phyloP scores from a whole-genome alignment of 1,284 basidiomycete species.

The Termitomyces sp. region DNA sequence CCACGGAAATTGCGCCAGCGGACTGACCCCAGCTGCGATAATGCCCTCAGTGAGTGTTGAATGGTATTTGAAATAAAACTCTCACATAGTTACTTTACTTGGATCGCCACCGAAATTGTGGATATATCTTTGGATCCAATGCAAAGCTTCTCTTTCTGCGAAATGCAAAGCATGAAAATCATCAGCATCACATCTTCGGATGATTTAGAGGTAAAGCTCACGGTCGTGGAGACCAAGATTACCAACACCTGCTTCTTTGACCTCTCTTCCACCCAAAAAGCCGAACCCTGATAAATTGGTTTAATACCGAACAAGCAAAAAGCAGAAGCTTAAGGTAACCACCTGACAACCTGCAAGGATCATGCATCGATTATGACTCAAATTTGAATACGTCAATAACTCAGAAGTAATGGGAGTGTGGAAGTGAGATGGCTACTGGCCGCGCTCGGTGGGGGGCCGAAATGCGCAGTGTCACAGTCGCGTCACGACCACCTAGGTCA shows the following conservation, averaged over 20 bases:
- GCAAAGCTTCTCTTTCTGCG: conserved; percentile 48
- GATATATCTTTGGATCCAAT: conserved; percentile 67
- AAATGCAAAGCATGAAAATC: background rate
- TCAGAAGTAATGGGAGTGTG: too few species aligned
- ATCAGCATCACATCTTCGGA: background rate
- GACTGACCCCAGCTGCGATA: conserved; percentile 31
- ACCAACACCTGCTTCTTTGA: conserved; percentile 40
- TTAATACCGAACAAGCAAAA: conserved; percentile 40
- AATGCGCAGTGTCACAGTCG: too few species aligned
- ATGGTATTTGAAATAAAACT: background rate
- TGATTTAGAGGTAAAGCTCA: conserved; percentile 21
- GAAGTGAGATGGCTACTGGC: too few species aligned
- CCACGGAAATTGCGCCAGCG: conserved; percentile 49
- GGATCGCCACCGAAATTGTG: conserved; percentile 59
- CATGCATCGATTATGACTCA: background rate
- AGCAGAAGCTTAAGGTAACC: background rate
- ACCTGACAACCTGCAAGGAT: conserved; percentile 9
- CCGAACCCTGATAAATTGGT: conserved; percentile 33
- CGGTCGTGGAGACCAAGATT: conserved; percentile 49
- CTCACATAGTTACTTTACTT: conserved; percentile 52
- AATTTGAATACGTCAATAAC: background rate
- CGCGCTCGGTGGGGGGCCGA: too few species aligned
- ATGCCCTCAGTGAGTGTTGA: background rate
- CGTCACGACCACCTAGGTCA: too few species aligned
- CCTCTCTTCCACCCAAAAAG: conserved; percentile 41